Percentiles rank a stretch among this genome's conserved stretches.
These are phyloP conservation scores for Lipomyces yamanashiensis DNA, from an alignment of 805 yeast species.

Conservation along the genomic window DNA sequence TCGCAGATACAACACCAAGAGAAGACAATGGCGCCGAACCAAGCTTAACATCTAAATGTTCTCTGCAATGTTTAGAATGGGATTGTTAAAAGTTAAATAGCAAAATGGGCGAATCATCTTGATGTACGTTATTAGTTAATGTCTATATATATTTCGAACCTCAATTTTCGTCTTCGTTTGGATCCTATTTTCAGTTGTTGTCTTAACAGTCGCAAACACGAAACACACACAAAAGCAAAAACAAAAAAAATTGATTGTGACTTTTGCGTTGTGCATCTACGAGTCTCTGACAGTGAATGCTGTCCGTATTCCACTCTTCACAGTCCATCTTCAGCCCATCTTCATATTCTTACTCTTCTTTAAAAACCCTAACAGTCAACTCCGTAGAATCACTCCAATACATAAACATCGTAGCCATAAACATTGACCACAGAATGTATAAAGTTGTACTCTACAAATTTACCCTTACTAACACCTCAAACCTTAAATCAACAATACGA, in stretches of 20 bases:
- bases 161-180: not conserved
- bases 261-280: no score
- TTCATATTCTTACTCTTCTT: no score
- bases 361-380: no score
- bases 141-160: not conserved
- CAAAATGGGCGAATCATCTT: not conserved
- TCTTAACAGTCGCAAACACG: not conserved
- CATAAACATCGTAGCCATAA: no score
- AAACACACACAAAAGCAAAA: no score
- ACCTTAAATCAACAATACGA: slow-evolving; percentile 6
- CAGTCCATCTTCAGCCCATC: no score
- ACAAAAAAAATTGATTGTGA: no score
- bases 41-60: slow-evolving; percentile 85
- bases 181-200: not conserved
- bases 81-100: not conserved
- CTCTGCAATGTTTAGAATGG: not conserved
- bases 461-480: not conserved
- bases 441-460: not conserved
- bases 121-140: not conserved
- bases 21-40: slow-evolving; percentile 99
- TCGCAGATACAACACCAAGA: slow-evolving; percentile 93
- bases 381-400: no score
- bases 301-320: no score
- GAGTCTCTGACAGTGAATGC: no score
- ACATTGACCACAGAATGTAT: no score